Evolutionary conservation across 768 basidiomycete genomes (phyloP).

Genomic region (Cystofilobasidium capitatum): DNA sequence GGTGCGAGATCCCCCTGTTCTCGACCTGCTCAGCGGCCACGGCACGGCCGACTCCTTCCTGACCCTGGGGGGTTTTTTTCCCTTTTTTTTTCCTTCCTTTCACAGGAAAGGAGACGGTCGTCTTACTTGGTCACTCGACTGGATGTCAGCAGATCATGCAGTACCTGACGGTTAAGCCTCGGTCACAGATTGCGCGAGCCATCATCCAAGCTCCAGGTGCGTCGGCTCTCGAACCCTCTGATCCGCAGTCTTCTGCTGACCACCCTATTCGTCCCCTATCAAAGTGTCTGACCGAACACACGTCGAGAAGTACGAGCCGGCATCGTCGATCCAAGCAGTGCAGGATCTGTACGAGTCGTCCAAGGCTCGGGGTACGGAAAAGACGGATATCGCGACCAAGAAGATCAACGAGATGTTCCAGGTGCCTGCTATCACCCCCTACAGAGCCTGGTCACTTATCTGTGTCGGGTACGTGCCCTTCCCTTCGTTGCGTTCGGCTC

Average conservation of each 20-base stretch:
- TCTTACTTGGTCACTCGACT: slow-evolving; percentile 20
- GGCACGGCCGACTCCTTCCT: not conserved
- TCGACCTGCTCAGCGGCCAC: not conserved
- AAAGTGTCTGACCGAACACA: not conserved
- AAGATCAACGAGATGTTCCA: slow-evolving; percentile 2
- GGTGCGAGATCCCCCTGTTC: not conserved
- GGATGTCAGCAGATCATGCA: slow-evolving; percentile 26
- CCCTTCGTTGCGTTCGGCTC: not conserved
- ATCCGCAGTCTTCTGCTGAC: not conserved
- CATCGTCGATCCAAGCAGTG: not conserved
- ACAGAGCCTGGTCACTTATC: slow-evolving; percentile 14
- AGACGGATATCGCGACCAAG: not conserved
- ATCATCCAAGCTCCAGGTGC: slow-evolving; percentile 25
- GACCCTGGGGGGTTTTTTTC: not conserved
- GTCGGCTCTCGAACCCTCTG: not conserved
- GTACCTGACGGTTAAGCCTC: slow-evolving; percentile 9
- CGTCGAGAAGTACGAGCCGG: not conserved
- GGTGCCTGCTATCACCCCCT: slow-evolving; percentile 3
- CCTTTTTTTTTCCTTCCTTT: not conserved
- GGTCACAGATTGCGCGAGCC: not conserved
- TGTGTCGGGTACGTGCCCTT: slow-evolving; percentile 12
- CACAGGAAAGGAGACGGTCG: slow-evolving; percentile 2
- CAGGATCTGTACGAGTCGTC: not conserved
- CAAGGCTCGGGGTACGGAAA: not conserved
- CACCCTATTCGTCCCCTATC: not conserved